A percentile compares a stretch with the other conserved stretches of the same genome.
Conservation (phyloP, 2,329 filamentous ascomycete genomes). For the Fusarium praegraminearum region DNA sequence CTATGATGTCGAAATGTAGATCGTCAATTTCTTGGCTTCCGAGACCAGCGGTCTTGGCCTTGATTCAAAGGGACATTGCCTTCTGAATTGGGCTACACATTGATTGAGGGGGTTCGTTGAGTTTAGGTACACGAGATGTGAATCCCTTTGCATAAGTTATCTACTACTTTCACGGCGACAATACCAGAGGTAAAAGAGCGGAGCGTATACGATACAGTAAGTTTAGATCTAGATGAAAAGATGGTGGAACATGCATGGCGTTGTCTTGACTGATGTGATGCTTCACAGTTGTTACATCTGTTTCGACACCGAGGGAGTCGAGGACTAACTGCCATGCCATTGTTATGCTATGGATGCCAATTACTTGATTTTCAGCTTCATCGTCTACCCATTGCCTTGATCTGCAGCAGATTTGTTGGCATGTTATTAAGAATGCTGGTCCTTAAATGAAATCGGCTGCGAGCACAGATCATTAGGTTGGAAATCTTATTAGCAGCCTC, state of each 20-base stretch:
- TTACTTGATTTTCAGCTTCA: conserved; percentile 19
- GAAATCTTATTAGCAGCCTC: neutral
- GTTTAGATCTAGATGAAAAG: conserved; percentile 12
- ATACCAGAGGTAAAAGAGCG: conserved; percentile 6
- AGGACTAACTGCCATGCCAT: neutral
- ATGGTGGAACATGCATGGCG: conserved; percentile 33
- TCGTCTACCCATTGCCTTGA: conserved; percentile 28
- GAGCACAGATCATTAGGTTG: conserved; percentile 1
- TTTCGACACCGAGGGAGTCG: conserved; percentile 9
- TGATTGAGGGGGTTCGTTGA: conserved; percentile 6
- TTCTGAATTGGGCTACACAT: conserved; percentile 10
- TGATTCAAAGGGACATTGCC: conserved; percentile 20
- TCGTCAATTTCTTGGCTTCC: conserved; percentile 35
- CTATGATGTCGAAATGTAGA: conserved; percentile 40
- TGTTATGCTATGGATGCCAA: neutral
- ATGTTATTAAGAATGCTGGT: conserved; percentile 37
- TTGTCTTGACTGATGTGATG: conserved; percentile 28
- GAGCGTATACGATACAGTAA: conserved; percentile 6
- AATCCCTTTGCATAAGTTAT: conserved; percentile 3
- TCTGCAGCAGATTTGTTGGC: conserved; percentile 31
- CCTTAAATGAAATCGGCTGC: conserved; percentile 24
- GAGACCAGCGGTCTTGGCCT: conserved; percentile 27
- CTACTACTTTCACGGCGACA: neutral
- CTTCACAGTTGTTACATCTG: conserved; percentile 37
- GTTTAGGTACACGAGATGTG: neutral